Evolutionary conservation across 129 eudicot genomes (phyloP), one percentile per base, ranked within the genome.

Genomic region (Apium graveolens): DNA sequence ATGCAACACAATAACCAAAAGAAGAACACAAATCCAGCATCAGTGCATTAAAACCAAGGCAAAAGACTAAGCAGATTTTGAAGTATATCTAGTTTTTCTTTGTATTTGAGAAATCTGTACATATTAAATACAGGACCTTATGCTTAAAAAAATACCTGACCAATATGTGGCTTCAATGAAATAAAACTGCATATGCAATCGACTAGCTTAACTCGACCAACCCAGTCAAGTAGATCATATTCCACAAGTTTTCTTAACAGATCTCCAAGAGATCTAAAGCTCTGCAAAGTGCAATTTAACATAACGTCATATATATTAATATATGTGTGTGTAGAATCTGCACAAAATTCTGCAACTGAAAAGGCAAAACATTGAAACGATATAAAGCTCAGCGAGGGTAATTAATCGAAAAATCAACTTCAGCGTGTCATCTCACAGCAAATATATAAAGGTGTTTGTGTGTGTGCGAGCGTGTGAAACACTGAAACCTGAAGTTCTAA

Each of bases 171-270:
- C 66, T 79, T 81, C 39, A 96, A 86, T 78, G 80, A 80, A 74
- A 96, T 75, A 78, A 89, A 92, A 81, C 85, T 82, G 87, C 92
- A 96, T 71, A 96, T 86, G 87, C 97, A 96, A 80, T 84, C 97
- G 83, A 96, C 79, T 76, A 96, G 83, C 91, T 90, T 92, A 81
- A 74, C 74, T 24, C 99, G 97, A 73, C 91, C 96, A 82, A 43
- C 72, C 97, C 99, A 92, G 81, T 89, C 99, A 84, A 87, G 80
- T 37, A 86, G 80, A 76, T 86, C 84, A 80, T 82, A 83, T 29
- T 92, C 91, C 1, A 84, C 88, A 66, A 92, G 83, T 86, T 79
- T 87, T 84, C 80, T 89, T 80, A 96, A 86, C 89, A 96, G 83
- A 89, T 92, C 90, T 51, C 95, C 91, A 76, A 96, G 86, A 78